phyloP scores from a whole-genome alignment of 768 basidiomycete species.

The Antrodiella citrinella region DNA sequence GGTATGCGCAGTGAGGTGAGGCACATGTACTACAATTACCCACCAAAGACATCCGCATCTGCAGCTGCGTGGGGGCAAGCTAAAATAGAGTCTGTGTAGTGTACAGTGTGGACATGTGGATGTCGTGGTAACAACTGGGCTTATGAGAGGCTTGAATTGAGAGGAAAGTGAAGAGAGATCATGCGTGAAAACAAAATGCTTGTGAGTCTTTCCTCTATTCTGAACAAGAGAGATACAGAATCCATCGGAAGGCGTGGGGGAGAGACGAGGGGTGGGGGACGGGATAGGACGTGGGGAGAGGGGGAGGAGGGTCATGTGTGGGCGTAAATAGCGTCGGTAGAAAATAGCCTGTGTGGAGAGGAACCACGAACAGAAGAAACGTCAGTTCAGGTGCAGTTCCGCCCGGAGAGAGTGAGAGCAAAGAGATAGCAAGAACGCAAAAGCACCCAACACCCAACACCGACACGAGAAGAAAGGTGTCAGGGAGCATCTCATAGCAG shows the following conservation, averaged over 20 bases:
- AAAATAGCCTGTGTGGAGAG: neutral
- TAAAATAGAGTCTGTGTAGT: neutral
- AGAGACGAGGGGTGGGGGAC: too few relatives aligned
- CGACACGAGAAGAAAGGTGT: too few relatives aligned
- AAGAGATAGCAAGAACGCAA: neutral
- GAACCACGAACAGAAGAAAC: neutral
- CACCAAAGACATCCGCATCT: too few relatives aligned
- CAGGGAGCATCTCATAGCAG: neutral
- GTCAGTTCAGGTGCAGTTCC: neutral
- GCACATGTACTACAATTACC: too few relatives aligned
- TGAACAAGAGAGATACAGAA: too few relatives aligned
- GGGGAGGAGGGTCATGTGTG: neutral
- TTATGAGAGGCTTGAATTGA: neutral
- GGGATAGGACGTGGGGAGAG: neutral
- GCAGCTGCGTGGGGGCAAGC: neutral
- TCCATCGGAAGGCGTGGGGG: too few relatives aligned
- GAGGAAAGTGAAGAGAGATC: neutral
- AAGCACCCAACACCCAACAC: too few relatives aligned
- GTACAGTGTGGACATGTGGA: neutral
- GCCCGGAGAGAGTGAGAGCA: neutral
- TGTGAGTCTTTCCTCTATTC: too few relatives aligned
- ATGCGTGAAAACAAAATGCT: neutral
- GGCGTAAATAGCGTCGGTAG: neutral
- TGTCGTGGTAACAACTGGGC: neutral
- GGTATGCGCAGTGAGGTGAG: too few relatives aligned